A percentile compares a stretch with the other conserved stretches of the same genome.
phyloP scores from a whole-genome alignment of 2,329 filamentous ascomycete genomes.

The Chalaropsis ovoidea region DNA sequence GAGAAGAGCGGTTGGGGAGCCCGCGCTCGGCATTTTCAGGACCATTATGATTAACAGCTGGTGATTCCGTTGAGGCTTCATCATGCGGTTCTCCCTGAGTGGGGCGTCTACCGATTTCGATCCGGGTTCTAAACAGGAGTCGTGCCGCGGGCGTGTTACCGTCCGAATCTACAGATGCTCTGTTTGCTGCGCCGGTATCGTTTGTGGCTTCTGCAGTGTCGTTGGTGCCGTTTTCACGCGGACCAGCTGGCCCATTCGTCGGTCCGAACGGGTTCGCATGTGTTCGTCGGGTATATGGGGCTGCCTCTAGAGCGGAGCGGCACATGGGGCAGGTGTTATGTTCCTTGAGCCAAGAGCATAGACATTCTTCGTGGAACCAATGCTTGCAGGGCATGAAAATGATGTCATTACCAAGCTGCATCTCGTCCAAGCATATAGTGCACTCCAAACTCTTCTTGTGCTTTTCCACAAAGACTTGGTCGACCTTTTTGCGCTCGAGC shows the following conservation, averaged over 20 bases:
- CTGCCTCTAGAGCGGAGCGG: slow-evolving; percentile 45
- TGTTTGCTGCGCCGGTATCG: not conserved
- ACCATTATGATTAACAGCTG: not conserved
- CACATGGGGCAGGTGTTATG: slow-evolving; percentile 90
- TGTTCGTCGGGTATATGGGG: not conserved
- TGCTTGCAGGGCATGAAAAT: slow-evolving; percentile 76
- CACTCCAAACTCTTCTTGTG: slow-evolving; percentile 55
- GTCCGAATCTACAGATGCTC: not conserved
- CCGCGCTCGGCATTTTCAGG: not conserved
- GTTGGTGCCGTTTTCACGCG: not conserved
- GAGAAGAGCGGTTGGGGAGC: not conserved
- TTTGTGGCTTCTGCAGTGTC: not conserved
- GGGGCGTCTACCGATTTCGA: not conserved
- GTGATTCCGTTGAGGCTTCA: not conserved
- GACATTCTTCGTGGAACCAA: slow-evolving; percentile 83
- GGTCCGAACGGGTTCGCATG: not conserved
- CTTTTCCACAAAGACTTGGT: slow-evolving; percentile 42
- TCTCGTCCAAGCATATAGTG: slow-evolving; percentile 87
- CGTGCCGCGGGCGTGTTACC: not conserved
- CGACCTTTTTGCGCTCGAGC: slow-evolving; percentile 60
- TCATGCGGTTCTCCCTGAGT: not conserved
- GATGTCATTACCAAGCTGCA: slow-evolving; percentile 62
- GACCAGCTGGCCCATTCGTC: not conserved
- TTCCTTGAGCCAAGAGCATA: slow-evolving; percentile 72
- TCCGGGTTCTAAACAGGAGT: not conserved